Conservation (phyloP, 2,329 filamentous ascomycete genomes). For the Bertia moriformis region DNA sequence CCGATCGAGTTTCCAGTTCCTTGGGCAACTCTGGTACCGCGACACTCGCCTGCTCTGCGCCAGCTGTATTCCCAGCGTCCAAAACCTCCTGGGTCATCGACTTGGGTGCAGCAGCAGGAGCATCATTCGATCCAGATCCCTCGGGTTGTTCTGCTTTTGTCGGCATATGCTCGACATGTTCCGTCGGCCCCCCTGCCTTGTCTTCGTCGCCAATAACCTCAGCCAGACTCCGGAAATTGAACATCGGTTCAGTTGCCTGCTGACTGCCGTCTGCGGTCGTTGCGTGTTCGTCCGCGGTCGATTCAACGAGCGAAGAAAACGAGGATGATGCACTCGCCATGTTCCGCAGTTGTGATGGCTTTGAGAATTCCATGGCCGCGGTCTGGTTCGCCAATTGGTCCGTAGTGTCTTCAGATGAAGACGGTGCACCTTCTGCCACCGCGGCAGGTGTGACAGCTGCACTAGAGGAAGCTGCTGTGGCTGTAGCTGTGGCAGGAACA, state of each 20-base stretch:
- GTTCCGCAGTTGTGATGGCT: slow-evolving; percentile 61
- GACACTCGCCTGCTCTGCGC: no score
- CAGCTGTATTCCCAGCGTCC: no score
- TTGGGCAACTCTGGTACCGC: no score
- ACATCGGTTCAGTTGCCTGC: slow-evolving; percentile 58
- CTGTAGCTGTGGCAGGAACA: slow-evolving; percentile 9
- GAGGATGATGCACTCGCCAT: slow-evolving; percentile 79
- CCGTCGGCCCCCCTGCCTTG: slow-evolving; percentile 17
- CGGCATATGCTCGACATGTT: slow-evolving; percentile 3
- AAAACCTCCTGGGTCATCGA: no score
- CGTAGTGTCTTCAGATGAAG: no score
- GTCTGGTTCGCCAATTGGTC: no score
- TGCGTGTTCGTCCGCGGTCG: slow-evolving; percentile 35
- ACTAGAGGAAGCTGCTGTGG: slow-evolving; percentile 4
- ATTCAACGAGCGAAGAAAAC: slow-evolving; percentile 63
- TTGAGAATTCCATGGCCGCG: slow-evolving; percentile 21
- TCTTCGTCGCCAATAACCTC: slow-evolving; percentile 65
- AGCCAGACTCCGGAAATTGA: slow-evolving; percentile 79
- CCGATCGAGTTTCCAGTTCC: background rate
- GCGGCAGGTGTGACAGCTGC: slow-evolving; percentile 9
- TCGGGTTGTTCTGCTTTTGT: no score
- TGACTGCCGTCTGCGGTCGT: slow-evolving; percentile 26
- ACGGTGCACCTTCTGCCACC: slow-evolving; percentile 25
- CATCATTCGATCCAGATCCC: no score
- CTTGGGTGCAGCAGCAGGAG: no score